A percentile compares a stretch with the other conserved stretches of the same genome.
These are phyloP conservation scores for Pythium myriotylum DNA, from an alignment of 352 stramenopile genomes.

Conservation along the genomic window DNA sequence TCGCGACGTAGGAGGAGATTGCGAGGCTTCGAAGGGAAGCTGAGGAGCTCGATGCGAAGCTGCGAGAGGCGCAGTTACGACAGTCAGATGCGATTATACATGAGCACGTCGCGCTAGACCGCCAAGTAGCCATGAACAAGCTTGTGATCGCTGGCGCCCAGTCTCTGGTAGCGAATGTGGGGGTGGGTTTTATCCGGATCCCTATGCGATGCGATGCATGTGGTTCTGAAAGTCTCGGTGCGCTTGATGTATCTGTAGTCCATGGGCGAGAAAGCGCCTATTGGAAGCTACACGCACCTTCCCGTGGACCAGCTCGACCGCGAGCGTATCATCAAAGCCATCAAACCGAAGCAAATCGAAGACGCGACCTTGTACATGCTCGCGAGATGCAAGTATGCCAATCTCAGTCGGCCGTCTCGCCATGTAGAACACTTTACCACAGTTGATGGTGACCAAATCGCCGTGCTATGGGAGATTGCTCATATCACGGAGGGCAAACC, in stretches of 20 bases:
- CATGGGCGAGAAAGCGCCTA: not conserved
- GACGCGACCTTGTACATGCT: slow-evolving; percentile 13
- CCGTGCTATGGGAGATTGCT: slow-evolving; percentile 5
- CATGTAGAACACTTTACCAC: not conserved
- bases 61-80: not conserved
- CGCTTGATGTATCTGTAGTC: too few species aligned
- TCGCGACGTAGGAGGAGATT: slow-evolving; percentile 1
- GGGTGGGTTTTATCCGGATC: not conserved
- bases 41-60: not conserved
- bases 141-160: not conserved
- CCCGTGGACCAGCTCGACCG: slow-evolving; percentile 2
- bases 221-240: not conserved
- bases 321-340: slow-evolving; percentile 8
- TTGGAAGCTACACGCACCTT: slow-evolving; percentile 14
- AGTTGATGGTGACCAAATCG: not conserved
- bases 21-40: not conserved
- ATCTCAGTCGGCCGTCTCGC: slow-evolving; percentile 2
- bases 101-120: not conserved
- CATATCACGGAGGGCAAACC: not conserved
- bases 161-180: not conserved
- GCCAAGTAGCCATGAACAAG: not conserved
- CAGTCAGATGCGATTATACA: not conserved
- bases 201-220: not conserved
- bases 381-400: slow-evolving; percentile 1
- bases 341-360: slow-evolving; percentile 5